These are phyloP conservation scores for Penicillium roqueforti DNA, from an alignment of 495 filamentous ascomycete genomes.

Conservation along the genomic window DNA sequence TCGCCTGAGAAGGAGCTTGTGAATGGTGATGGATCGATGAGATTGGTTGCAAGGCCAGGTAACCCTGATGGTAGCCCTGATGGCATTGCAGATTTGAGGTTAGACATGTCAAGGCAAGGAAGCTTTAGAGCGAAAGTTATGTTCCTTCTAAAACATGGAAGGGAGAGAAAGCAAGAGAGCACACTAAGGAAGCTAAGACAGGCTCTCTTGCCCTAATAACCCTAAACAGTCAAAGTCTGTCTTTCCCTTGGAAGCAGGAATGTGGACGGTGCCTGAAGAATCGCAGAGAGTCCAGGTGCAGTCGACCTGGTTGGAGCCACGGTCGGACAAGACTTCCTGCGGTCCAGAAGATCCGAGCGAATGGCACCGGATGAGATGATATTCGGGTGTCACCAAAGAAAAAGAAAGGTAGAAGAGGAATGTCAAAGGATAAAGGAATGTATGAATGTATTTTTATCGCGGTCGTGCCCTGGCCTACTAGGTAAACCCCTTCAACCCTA, in stretches of 20 bases:
- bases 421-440: neutral
- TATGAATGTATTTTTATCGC: neutral
- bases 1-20: conserved; percentile 26
- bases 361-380: conserved; percentile 5
- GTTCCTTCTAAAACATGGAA: neutral
- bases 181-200: neutral
- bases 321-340: conserved; percentile 32
- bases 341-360: conserved; percentile 33
- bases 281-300: conserved; percentile 14
- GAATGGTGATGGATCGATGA: conserved; percentile 20
- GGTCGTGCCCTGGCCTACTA: too few relatives aligned
- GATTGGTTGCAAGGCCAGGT: neutral
- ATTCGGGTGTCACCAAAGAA: conserved; percentile 1
- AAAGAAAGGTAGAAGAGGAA: neutral
- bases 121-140: conserved; percentile 1
- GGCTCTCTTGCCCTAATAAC: neutral
- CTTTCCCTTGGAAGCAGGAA: too few relatives aligned
- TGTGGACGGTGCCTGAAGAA: conserved; percentile 19
- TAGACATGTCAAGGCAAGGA: conserved; percentile 15
- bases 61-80: conserved; percentile 7
- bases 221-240: too few relatives aligned
- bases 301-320: conserved; percentile 25
- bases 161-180: neutral
- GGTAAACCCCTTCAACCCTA: neutral
- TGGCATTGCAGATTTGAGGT: conserved; percentile 19